Conservation (phyloP, 2,329 filamentous ascomycete genomes). For the Curvularia sp. region DNA sequence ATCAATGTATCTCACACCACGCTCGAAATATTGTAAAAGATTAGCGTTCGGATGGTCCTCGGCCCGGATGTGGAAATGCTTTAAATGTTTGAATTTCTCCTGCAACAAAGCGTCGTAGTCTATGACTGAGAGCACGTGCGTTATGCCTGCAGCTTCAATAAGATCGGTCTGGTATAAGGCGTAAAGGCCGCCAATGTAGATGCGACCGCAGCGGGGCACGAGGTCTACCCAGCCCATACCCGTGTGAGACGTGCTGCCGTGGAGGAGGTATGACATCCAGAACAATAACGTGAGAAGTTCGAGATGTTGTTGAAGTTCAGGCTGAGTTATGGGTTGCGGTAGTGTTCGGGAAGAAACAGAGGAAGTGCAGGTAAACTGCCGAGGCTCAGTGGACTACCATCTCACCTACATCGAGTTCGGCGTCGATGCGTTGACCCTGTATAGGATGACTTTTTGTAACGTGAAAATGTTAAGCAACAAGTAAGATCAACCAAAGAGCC, state of each 20-base stretch:
- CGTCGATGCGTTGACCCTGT: background rate
- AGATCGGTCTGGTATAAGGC: constrained; percentile 52
- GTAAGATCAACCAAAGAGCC: background rate
- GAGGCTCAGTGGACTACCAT: background rate
- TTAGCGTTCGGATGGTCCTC: constrained; percentile 47
- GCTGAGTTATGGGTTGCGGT: background rate
- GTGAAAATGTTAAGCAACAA: background rate
- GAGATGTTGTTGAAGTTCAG: background rate
- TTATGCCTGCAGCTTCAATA: constrained; percentile 40
- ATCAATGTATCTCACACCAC: constrained; percentile 34
- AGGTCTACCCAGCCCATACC: constrained; percentile 51
- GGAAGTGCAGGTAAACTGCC: constrained; percentile 3
- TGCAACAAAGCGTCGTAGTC: constrained; percentile 42
- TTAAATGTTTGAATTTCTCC: constrained; percentile 37
- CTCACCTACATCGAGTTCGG: background rate
- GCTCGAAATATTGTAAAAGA: constrained; percentile 36
- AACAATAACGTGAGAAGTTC: background rate
- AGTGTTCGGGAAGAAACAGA: background rate
- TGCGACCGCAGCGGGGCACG: constrained; percentile 43
- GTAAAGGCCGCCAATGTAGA: constrained; percentile 54
- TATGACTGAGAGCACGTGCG: constrained; percentile 44
- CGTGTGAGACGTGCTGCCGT: constrained; percentile 40
- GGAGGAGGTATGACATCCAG: constrained; percentile 42
- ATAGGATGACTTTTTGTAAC: background rate
- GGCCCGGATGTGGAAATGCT: constrained; percentile 40